Evolutionary conservation across 176 grass and related monocot genomes (phyloP).

Genomic region (Eleusine coracana): DNA sequence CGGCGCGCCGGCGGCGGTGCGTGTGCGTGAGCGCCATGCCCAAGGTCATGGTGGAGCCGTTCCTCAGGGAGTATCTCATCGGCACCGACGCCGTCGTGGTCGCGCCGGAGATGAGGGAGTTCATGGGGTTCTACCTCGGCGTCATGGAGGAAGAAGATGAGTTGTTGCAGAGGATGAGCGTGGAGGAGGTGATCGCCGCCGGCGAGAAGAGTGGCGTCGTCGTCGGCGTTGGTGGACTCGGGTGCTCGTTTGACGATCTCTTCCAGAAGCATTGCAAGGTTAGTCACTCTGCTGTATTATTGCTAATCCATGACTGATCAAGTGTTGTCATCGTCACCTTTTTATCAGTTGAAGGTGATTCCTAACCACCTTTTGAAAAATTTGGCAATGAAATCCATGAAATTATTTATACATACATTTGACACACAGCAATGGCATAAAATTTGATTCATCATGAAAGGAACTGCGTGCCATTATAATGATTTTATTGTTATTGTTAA

Average conservation of each 20-base stretch:
- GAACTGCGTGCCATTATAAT: no score
- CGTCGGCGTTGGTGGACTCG: slow-evolving; percentile 29
- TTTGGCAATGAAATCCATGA: background rate
- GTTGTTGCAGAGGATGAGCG: background rate
- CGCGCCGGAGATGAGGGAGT: slow-evolving; percentile 56
- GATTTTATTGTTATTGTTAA: no score
- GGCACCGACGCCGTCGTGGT: slow-evolving; percentile 53
- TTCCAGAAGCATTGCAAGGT: slow-evolving; percentile 59
- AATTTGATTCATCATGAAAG: background rate
- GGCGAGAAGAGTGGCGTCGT: background rate
- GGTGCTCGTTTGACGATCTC: slow-evolving; percentile 22
- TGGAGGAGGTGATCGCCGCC: slow-evolving; percentile 32
- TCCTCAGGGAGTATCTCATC: slow-evolving; percentile 56
- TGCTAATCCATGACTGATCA: background rate
- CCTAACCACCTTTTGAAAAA: background rate
- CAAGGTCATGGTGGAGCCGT: slow-evolving; percentile 65
- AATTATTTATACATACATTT: background rate
- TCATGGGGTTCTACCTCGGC: slow-evolving; percentile 61
- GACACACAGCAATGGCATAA: background rate
- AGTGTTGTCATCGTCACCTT: background rate
- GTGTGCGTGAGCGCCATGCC: slow-evolving; percentile 79
- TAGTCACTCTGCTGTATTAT: background rate
- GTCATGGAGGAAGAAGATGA: slow-evolving; percentile 53
- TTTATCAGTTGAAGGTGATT: background rate
- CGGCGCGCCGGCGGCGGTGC: slow-evolving; percentile 22